Percentiles rank a stretch among this genome's conserved stretches.
Conservation (phyloP, 1,284 basidiomycete species). For the Rhodotorula sp. region DNA sequence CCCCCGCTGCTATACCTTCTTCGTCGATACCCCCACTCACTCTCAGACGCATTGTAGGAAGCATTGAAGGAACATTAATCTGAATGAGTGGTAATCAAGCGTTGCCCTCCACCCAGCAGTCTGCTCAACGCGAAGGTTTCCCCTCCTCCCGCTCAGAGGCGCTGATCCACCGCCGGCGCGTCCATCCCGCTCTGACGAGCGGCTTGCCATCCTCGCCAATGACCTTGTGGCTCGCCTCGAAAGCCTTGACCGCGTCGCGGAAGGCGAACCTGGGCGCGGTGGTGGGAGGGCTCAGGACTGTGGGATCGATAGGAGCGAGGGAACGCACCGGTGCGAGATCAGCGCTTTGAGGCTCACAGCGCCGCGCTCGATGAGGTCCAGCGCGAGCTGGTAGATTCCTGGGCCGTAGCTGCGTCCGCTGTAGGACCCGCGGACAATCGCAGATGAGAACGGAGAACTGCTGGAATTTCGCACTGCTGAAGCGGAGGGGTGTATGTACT, state of each 20-base stretch:
- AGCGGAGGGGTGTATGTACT: background rate
- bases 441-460: no score
- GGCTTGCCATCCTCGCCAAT: constrained; percentile 65
- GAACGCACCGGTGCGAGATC: constrained; percentile 61
- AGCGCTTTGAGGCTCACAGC: constrained; percentile 59
- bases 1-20: background rate
- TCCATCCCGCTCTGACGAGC: constrained; percentile 55
- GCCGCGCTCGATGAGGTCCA: constrained; percentile 58
- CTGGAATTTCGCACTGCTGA: no score
- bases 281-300: no score
- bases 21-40: background rate
- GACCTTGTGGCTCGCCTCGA: constrained; percentile 61
- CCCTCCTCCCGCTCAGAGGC: background rate
- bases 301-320: background rate
- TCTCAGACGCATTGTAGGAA: background rate
- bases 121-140: no score
- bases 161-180: constrained; percentile 9
- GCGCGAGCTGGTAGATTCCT: constrained; percentile 65
- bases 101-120: no score
- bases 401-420: constrained; percentile 54
- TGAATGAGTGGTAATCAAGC: no score
- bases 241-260: constrained; percentile 58
- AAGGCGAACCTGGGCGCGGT: constrained; percentile 50
- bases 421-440: no score
- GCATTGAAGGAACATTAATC: no score